phyloP scores from a whole-genome alignment of 176 grass and related monocot genomes.

The Aegilops speltoides region DNA sequence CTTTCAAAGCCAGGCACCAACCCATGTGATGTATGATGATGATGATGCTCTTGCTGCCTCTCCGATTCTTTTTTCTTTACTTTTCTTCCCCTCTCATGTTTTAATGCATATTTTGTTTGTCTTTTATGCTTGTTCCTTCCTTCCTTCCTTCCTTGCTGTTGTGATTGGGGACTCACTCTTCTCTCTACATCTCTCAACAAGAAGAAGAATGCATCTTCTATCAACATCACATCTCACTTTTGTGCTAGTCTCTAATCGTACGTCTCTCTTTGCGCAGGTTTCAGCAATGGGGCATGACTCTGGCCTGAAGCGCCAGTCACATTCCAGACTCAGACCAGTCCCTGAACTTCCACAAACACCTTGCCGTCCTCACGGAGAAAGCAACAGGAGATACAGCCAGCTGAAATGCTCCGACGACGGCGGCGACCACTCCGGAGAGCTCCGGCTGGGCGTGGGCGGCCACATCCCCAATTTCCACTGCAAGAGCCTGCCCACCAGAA shows the following conservation, averaged over 20 bases:
- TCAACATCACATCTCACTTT: background rate
- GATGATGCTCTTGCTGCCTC: background rate
- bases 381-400: slow-evolving; percentile 27
- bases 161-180: background rate
- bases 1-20: background rate
- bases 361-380: slow-evolving; percentile 11
- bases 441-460: background rate
- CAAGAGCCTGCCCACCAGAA: slow-evolving; percentile 69
- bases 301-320: background rate
- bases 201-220: background rate
- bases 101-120: background rate
- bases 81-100: background rate
- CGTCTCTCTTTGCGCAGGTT: slow-evolving; percentile 19
- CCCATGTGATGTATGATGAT: background rate
- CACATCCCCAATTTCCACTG: slow-evolving; percentile 70
- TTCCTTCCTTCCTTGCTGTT: background rate
- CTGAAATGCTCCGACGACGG: slow-evolving; percentile 50
- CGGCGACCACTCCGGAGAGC: slow-evolving; percentile 17
- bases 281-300: slow-evolving; percentile 67
- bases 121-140: background rate
- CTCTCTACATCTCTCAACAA: background rate
- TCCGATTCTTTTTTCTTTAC: background rate
- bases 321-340: background rate
- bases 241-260: background rate
- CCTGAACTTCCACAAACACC: slow-evolving; percentile 24